These are phyloP conservation scores for Trichoderma polysporum DNA, from an alignment of 2,329 filamentous ascomycete species.

Conservation along the genomic window DNA sequence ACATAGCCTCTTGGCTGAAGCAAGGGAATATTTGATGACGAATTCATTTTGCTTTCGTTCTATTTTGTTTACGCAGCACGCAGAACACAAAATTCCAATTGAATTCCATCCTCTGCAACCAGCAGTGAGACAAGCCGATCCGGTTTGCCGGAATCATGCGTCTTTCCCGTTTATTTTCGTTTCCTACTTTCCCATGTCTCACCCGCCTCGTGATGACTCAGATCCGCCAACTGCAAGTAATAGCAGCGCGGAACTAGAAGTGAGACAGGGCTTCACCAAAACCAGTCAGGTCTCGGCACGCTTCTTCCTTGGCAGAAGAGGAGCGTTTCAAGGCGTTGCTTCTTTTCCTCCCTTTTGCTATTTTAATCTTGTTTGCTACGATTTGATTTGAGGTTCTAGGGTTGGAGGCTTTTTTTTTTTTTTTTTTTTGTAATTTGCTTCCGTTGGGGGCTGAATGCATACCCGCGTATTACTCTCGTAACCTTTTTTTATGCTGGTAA, in stretches of 20 bases:
- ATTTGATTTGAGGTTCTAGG: too few species aligned
- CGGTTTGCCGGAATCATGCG: constrained; percentile 4
- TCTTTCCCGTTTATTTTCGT: neutral
- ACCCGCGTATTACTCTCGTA: neutral
- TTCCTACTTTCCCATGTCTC: neutral
- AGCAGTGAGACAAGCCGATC: constrained; percentile 1
- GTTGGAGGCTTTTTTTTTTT: too few species aligned
- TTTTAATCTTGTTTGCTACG: neutral
- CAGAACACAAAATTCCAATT: too few species aligned
- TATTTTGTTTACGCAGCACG: neutral
- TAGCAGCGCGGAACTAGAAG: neutral
- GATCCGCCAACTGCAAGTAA: constrained; percentile 8
- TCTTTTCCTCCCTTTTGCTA: neutral
- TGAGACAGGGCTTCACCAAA: neutral
- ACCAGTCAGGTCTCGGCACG: neutral
- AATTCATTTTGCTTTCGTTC: neutral
- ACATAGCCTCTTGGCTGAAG: neutral
- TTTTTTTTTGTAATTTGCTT: neutral
- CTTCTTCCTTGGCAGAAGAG: neutral
- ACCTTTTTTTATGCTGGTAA: neutral
- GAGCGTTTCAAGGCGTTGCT: neutral
- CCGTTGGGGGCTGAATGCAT: neutral
- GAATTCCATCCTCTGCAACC: neutral
- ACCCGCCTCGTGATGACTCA: constrained; percentile 19
- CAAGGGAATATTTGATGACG: neutral